phyloP scores from a whole-genome alignment of 345 rosid genomes.

The Citrus maxima region DNA sequence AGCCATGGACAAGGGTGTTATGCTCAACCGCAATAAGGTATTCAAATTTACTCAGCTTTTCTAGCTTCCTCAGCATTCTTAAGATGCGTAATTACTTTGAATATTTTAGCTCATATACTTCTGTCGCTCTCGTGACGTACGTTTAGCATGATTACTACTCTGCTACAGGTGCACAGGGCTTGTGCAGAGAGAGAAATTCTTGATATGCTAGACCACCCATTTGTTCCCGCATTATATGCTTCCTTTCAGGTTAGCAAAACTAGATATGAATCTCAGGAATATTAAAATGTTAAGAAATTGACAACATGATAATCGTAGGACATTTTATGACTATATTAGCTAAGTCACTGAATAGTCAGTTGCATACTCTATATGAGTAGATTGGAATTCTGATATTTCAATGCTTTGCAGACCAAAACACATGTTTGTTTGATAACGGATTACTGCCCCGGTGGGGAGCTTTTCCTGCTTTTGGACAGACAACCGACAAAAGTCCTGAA shows the following conservation, averaged over 20 bases:
- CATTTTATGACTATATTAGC: background rate
- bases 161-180: conserved; percentile 86
- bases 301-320: background rate
- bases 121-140: background rate
- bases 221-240: conserved; percentile 96
- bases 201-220: conserved; percentile 94
- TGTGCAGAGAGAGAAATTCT: conserved; percentile 96
- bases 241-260: conserved; percentile 73
- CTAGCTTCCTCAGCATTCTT: background rate
- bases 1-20: conserved; percentile 86
- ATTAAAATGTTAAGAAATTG: background rate
- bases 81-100: background rate
- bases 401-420: conserved; percentile 76
- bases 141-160: background rate
- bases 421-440: conserved; percentile 94
- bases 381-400: conserved; percentile 13
- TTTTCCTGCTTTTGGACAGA: conserved; percentile 80
- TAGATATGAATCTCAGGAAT: background rate
- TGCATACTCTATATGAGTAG: background rate
- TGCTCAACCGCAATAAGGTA: conserved; percentile 97
- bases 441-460: conserved; percentile 94
- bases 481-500: conserved; percentile 82
- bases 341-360: background rate
- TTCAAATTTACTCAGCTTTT: background rate
- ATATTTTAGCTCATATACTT: background rate